Conservation (phyloP, 2,329 filamentous ascomycete genomes). For the Alternaria sp. region DNA sequence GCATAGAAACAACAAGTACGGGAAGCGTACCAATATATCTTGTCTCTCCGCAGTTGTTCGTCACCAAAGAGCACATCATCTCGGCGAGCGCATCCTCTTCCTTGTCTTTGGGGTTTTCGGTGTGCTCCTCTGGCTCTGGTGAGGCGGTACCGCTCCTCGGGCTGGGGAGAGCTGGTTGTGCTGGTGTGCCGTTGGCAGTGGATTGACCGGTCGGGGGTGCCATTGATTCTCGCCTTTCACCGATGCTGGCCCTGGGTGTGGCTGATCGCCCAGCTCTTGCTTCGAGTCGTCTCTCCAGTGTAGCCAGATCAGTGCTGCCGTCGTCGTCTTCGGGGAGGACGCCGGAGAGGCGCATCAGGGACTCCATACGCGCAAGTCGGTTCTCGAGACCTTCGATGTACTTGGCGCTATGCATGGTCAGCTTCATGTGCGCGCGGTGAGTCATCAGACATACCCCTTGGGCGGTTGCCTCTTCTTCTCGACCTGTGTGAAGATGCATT, state of each 20-base stretch:
- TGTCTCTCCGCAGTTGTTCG: slow-evolving; percentile 93
- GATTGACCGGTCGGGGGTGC: slow-evolving; percentile 49
- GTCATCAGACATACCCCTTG: slow-evolving; percentile 69
- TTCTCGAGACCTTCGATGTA: slow-evolving; percentile 98
- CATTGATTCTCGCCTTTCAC: slow-evolving; percentile 47
- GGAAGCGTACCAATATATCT: slow-evolving; percentile 82
- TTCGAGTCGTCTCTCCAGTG: slow-evolving; percentile 77
- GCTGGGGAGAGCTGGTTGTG: slow-evolving; percentile 58
- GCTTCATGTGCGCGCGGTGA: neutral
- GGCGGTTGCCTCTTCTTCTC: slow-evolving; percentile 98
- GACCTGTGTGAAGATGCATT: slow-evolving; percentile 96
- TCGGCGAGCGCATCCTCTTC: slow-evolving; percentile 91
- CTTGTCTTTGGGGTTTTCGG: slow-evolving; percentile 47
- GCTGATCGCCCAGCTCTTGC: slow-evolving; percentile 55
- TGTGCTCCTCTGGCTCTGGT: slow-evolving; percentile 59
- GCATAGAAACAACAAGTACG: neutral
- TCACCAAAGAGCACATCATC: slow-evolving; percentile 98
- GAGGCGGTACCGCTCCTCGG: slow-evolving; percentile 62
- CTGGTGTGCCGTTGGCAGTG: slow-evolving; percentile 51
- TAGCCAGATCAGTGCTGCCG: slow-evolving; percentile 86
- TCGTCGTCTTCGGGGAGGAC: slow-evolving; percentile 86
- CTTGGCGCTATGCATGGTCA: slow-evolving; percentile 72
- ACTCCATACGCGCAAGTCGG: slow-evolving; percentile 94
- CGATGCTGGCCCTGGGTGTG: slow-evolving; percentile 32
- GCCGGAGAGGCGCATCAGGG: slow-evolving; percentile 84